A percentile compares a stretch with the other conserved stretches of the same genome.
Evolutionary conservation across 164 flowering plant species (phyloP).

Genomic region (Annona cherimola): DNA sequence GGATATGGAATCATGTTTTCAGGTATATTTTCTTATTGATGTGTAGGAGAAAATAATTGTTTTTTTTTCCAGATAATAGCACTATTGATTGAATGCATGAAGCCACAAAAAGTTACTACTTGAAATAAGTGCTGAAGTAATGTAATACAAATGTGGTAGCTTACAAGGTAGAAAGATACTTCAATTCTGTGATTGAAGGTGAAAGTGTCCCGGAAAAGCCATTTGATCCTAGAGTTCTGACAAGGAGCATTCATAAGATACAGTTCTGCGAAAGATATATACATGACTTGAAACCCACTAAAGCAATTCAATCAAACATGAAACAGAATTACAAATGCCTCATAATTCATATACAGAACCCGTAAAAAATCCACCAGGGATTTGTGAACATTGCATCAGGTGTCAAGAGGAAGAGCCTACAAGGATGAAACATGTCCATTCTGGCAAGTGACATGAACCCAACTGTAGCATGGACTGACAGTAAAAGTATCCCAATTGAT

Average conservation of each 20-base stretch:
- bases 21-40: not conserved
- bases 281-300: constrained; percentile 11
- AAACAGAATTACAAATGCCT: not conserved
- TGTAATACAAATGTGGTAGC: constrained; percentile 13
- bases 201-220: constrained; percentile 81
- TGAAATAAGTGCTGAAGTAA: not conserved
- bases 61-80: not conserved
- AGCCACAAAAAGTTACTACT: no score
- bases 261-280: constrained; percentile 13
- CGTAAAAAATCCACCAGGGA: not conserved
- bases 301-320: constrained; percentile 1
- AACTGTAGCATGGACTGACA: constrained; percentile 84
- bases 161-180: constrained; percentile 69
- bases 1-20: not conserved
- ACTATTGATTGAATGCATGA: not conserved
- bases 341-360: not conserved
- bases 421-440: constrained; percentile 61
- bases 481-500: constrained; percentile 55
- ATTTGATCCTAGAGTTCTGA: constrained; percentile 71
- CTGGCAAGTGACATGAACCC: constrained; percentile 80
- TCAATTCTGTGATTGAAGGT: constrained; percentile 62
- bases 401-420: constrained; percentile 44
- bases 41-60: not conserved
- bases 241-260: constrained; percentile 21
- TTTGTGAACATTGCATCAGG: not conserved